A percentile compares a stretch with the other conserved stretches of the same genome.
phyloP scores from a whole-genome alignment of 2,329 filamentous ascomycete species.

The Achaetomium macrosporum region DNA sequence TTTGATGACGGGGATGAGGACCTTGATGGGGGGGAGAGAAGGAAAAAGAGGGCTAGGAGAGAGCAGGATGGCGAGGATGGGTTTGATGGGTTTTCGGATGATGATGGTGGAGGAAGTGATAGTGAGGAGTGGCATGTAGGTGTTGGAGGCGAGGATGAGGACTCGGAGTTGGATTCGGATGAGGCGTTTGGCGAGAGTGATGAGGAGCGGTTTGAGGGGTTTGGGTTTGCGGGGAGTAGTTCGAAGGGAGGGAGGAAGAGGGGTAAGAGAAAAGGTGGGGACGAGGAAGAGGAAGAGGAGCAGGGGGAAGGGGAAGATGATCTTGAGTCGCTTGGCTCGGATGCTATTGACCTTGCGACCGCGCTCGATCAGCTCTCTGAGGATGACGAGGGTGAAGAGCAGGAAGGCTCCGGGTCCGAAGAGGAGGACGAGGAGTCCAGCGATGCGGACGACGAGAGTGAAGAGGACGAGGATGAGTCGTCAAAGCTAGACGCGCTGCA shows the following conservation, averaged over 20 bases:
- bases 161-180: constrained; percentile 60
- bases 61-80: constrained; percentile 53
- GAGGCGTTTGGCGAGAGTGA: constrained; percentile 88
- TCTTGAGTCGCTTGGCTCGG: constrained; percentile 51
- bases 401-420: constrained; percentile 40
- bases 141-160: constrained; percentile 51
- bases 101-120: constrained; percentile 55
- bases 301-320: constrained; percentile 57
- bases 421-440: constrained; percentile 37
- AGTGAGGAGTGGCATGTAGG: constrained; percentile 84
- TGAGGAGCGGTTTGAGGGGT: constrained; percentile 63
- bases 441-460: constrained; percentile 32
- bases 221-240: constrained; percentile 77
- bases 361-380: constrained; percentile 52
- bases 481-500: constrained; percentile 60
- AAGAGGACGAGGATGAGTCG: constrained; percentile 39
- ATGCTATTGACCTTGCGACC: constrained; percentile 54
- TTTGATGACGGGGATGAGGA: constrained; percentile 39
- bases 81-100: constrained; percentile 54
- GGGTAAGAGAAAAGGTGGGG: constrained; percentile 36
- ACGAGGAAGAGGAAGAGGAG: constrained; percentile 38
- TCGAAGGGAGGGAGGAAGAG: constrained; percentile 52
- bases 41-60: constrained; percentile 33
- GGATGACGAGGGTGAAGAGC: constrained; percentile 44
- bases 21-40: constrained; percentile 32